Conservation (phyloP, 2,329 filamentous ascomycete species). For the Fusarium concolor region DNA sequence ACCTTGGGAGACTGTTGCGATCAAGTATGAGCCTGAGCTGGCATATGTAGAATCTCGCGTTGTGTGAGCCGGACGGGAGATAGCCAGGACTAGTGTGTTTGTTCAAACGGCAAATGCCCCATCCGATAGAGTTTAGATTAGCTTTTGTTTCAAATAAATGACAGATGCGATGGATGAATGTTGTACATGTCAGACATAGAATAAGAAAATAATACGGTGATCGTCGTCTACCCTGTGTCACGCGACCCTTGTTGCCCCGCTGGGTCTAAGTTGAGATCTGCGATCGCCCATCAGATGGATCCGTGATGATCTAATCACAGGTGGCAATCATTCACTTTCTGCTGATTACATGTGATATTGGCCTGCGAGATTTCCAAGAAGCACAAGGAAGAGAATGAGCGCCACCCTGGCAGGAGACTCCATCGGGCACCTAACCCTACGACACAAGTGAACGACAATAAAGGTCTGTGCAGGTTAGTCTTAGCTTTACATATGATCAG, state of each 20-base stretch:
- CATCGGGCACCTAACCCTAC: too few relatives aligned
- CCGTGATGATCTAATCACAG: too few relatives aligned
- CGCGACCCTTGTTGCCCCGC: background rate
- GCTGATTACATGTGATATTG: too few relatives aligned
- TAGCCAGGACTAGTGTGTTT: too few relatives aligned
- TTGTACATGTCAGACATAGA: background rate
- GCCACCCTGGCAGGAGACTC: too few relatives aligned
- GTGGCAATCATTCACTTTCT: too few relatives aligned
- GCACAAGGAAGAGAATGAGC: too few relatives aligned
- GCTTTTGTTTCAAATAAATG: background rate
- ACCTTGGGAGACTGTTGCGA: slow-evolving; percentile 22
- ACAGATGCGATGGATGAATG: background rate
- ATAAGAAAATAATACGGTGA: background rate
- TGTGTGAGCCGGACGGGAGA: background rate
- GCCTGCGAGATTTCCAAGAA: too few relatives aligned
- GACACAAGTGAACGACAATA: too few relatives aligned
- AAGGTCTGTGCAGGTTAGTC: too few relatives aligned
- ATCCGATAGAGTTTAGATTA: background rate
- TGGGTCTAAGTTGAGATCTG: background rate
- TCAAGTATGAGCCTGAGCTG: background rate
- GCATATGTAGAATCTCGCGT: background rate
- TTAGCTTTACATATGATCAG: too few relatives aligned
- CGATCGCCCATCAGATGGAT: background rate
- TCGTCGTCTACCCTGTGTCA: background rate
- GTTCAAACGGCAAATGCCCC: too few relatives aligned